A percentile compares a stretch with the other conserved stretches of the same genome.
Conservation (phyloP, 73 alveolate genomes). For the Paramecium sonneborni region DNA sequence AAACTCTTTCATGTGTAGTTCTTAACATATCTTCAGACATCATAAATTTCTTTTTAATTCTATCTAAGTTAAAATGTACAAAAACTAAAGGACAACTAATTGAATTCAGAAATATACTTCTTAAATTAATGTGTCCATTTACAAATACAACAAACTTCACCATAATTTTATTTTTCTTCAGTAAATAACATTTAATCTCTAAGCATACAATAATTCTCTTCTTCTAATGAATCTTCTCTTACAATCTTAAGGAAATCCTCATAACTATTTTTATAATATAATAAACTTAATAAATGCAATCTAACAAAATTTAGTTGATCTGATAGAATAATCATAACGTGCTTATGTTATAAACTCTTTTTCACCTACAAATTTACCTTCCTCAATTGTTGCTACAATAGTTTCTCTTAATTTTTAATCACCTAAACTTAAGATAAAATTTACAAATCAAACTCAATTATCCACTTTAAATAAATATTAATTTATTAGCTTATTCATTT, state of each 20-base stretch:
- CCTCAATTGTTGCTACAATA: not conserved
- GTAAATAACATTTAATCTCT: not conserved
- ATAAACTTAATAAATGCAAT: not conserved
- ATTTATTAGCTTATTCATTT: not conserved
- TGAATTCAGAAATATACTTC: not conserved
- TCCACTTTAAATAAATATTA: not conserved
- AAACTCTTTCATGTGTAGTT: not conserved
- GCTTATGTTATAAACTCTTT: not conserved
- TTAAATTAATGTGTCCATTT: constrained; percentile 41
- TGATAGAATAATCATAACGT: not conserved
- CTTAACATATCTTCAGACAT: not conserved
- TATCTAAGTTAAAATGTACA: not conserved
- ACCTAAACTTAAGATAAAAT: not conserved
- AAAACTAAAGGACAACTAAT: constrained; percentile 1
- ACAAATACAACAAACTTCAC: not conserved
- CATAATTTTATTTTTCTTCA: not conserved
- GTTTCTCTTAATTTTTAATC: not conserved
- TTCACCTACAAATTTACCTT: not conserved
- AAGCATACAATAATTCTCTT: not conserved
- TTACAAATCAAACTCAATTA: not conserved
- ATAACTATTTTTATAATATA: not conserved
- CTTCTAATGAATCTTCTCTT: constrained; percentile 18
- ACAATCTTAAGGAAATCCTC: not conserved
- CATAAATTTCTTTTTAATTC: not conserved
- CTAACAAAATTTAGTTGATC: not conserved